Percentiles rank a stretch among this genome's conserved stretches.
These are phyloP conservation scores for Chenopodium album DNA, from an alignment of 148 eudicot genomes.

Conservation along the genomic window DNA sequence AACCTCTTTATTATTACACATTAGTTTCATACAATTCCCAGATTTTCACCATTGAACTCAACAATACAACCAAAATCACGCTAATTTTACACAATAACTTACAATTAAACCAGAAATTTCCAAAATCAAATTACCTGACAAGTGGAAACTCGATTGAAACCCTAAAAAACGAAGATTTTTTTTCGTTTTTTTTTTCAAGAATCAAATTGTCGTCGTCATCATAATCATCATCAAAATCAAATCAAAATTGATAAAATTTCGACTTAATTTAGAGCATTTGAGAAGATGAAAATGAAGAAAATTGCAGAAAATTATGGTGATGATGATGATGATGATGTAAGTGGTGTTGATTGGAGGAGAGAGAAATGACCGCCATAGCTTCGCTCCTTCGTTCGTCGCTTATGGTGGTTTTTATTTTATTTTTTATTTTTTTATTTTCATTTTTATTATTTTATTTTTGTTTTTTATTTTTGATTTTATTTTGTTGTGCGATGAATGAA, in stretches of 20 bases:
- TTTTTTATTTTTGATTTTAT: background rate
- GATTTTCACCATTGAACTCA: slow-evolving; percentile 17
- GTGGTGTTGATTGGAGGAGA: slow-evolving; percentile 13
- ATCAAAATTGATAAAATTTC: background rate
- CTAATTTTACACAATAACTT: background rate
- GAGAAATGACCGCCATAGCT: slow-evolving; percentile 23
- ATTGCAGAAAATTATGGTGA: background rate
- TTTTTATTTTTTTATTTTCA: background rate
- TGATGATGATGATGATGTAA: slow-evolving; percentile 1
- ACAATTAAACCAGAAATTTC: background rate
- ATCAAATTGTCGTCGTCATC: background rate
- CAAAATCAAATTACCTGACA: slow-evolving; percentile 2
- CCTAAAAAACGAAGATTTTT: background rate
- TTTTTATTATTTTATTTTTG: background rate
- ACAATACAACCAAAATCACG: background rate
- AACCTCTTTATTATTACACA: slow-evolving; percentile 33
- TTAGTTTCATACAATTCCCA: slow-evolving; percentile 19
- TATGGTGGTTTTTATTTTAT: background rate
- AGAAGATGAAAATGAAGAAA: background rate
- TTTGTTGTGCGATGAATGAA: background rate
- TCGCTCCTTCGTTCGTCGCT: background rate
- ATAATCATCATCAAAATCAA: background rate
- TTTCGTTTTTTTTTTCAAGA: background rate
- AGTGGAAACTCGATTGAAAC: background rate
- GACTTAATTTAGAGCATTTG: background rate